Conservation (phyloP, 257 asterid species). For the Solanum piurae region DNA sequence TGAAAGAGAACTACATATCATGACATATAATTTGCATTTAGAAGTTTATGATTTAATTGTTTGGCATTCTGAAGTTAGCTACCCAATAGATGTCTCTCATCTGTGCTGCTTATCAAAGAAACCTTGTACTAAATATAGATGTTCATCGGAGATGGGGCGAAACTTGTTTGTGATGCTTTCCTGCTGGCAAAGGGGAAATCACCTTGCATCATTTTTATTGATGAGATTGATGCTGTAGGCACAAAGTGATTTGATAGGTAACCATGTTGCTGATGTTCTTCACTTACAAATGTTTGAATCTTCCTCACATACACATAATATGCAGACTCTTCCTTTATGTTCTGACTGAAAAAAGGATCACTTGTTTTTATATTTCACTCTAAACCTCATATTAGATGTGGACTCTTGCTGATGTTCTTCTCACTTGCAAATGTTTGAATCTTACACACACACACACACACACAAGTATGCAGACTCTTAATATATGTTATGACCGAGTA, state of each 20-base stretch:
- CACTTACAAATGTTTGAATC: background rate
- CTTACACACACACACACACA: background rate
- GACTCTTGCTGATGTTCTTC: background rate
- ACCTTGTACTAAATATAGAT: conserved; percentile 32
- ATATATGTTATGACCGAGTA: background rate
- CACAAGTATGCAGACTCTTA: background rate
- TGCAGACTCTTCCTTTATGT: background rate
- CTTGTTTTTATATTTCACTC: background rate
- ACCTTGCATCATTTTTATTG: conserved; percentile 89
- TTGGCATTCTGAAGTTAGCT: background rate
- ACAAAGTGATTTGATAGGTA: conserved; percentile 87
- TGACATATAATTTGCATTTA: background rate
- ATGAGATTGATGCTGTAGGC: conserved; percentile 93
- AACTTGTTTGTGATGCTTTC: conserved; percentile 90
- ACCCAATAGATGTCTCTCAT: background rate
- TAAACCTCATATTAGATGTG: background rate
- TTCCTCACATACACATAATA: background rate
- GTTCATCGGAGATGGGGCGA: conserved; percentile 87
- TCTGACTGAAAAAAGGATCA: background rate
- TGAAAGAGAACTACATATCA: background rate
- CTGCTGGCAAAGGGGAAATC: conserved; percentile 87
- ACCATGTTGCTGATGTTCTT: background rate
- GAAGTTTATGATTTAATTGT: background rate
- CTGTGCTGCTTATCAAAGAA: background rate
- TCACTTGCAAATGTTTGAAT: background rate